Conservation (phyloP, 495 filamentous ascomycete species). For the Neurospora pannonica region DNA sequence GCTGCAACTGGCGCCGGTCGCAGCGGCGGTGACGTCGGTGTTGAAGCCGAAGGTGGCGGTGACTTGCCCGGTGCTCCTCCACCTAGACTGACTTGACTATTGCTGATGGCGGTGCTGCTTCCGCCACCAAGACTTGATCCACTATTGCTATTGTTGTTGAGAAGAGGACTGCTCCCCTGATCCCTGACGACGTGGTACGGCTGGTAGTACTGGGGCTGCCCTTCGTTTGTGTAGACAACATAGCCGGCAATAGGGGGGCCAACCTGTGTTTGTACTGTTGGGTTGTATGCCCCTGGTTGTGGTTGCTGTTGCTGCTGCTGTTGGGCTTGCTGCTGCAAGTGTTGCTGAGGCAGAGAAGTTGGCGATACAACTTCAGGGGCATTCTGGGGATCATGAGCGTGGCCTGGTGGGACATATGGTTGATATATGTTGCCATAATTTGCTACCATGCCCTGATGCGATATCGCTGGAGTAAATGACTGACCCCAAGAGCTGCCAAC, state of each 20-base stretch:
- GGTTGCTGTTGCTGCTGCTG: background rate
- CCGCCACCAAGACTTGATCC: background rate
- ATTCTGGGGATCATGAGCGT: background rate
- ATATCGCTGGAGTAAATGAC: background rate
- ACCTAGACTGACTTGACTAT: background rate
- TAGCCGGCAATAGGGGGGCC: background rate
- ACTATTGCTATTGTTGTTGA: background rate
- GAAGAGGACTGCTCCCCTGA: background rate
- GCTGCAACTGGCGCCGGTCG: background rate
- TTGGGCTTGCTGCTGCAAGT: background rate
- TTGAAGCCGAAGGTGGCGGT: background rate
- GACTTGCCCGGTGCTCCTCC: background rate
- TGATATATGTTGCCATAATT: background rate
- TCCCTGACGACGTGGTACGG: background rate
- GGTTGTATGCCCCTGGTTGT: background rate
- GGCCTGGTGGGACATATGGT: background rate
- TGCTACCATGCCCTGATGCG: background rate
- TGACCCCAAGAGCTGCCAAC: background rate
- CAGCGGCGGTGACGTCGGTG: background rate
- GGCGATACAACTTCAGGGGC: background rate
- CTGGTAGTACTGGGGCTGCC: background rate
- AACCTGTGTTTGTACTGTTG: background rate
- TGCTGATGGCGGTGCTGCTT: background rate
- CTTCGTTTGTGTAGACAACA: background rate
- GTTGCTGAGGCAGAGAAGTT: background rate